These are phyloP conservation scores for Cyberlindnera xylosilytica DNA, from an alignment of 805 yeast genomes.

Conservation along the genomic window DNA sequence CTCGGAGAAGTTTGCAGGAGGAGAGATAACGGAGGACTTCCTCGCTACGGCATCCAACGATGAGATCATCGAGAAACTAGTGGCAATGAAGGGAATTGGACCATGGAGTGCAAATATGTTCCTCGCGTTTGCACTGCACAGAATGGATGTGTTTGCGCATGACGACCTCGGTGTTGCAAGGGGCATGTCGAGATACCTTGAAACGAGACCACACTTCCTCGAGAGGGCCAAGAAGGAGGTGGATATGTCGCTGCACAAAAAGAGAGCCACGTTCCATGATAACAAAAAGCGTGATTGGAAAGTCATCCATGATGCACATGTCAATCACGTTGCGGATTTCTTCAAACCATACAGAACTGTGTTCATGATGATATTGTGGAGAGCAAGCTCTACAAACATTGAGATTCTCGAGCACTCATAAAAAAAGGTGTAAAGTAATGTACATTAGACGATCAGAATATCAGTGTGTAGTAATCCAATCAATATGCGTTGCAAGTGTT, in stretches of 20 bases:
- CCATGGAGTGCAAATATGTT: slow-evolving; percentile 92
- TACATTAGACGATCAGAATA: too few relatives aligned
- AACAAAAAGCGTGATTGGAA: slow-evolving; percentile 58
- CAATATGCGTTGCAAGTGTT: too few relatives aligned
- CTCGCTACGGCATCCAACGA: slow-evolving; percentile 39
- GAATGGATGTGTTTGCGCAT: slow-evolving; percentile 68
- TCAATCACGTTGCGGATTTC: slow-evolving; percentile 49
- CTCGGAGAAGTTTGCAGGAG: slow-evolving; percentile 45
- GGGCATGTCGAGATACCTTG: slow-evolving; percentile 67
- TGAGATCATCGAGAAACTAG: slow-evolving; percentile 46
- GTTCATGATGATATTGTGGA: slow-evolving; percentile 74
- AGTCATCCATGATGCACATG: slow-evolving; percentile 58
- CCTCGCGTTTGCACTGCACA: slow-evolving; percentile 61
- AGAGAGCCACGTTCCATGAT: slow-evolving; percentile 34
- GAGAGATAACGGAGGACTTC: slow-evolving; percentile 33
- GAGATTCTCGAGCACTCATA: slow-evolving; percentile 10
- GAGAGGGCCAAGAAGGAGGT: slow-evolving; percentile 41
- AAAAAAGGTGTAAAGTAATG: background rate
- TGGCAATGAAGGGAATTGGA: slow-evolving; percentile 67
- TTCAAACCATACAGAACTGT: slow-evolving; percentile 67
- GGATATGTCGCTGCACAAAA: slow-evolving; percentile 31
- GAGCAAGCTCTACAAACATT: slow-evolving; percentile 49
- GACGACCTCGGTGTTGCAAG: slow-evolving; percentile 85
- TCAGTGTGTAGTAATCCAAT: too few relatives aligned
- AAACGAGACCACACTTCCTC: slow-evolving; percentile 47